Evolutionary conservation across 2,329 filamentous ascomycete genomes (phyloP), one percentile per base, ranked within the genome.

Genomic region (Colletotrichum truncatum): DNA sequence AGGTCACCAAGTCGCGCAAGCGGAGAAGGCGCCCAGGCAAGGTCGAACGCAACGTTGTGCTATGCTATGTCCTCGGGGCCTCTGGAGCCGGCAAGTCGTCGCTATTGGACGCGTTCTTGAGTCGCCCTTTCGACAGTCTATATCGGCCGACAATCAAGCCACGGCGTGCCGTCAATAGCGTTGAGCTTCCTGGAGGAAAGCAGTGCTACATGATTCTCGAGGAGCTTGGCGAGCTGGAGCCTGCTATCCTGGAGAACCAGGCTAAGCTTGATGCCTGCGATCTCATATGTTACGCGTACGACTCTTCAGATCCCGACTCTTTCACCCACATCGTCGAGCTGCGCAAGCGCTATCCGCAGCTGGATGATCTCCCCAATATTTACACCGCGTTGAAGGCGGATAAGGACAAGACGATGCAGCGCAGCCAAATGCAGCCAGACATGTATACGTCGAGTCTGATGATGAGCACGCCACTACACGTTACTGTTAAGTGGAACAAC

Each of bases 121-220:
- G 94, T 70, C 88, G 94, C 8, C 93, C 93, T 0, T 98, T 98
- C 74, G 92, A 90, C 72, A 82, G 87, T 2, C 89, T 93, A 7
- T 97, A 98, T 75, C 91, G 92, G 67, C 96, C 96, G 0, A 99
- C 96, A 3, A 98, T 99, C 76, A 96, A 97, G 74, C 94, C 96
- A 3, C 91, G 93, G 10, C 92, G 93, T 4, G 94, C 94, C 0
- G 96, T 99, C 69, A 98, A 99, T 76, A 97, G 93, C 63, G 96
- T 99, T 16, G 96, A 99, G 75, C 87, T 99, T 1, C 94, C 93
- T 46, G 96, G 96, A 9, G 96, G 96, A 54, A 97, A 97, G 76
- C 96, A 99, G 79, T 97, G 94, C 77, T 98, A 99, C 75, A 85
- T 99, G 32, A 98, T 99, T 64, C 84, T 98, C 23, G 93, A 97